Conservation (phyloP, 768 basidiomycete genomes). For the Rhodotorula taiwanensis region DNA sequence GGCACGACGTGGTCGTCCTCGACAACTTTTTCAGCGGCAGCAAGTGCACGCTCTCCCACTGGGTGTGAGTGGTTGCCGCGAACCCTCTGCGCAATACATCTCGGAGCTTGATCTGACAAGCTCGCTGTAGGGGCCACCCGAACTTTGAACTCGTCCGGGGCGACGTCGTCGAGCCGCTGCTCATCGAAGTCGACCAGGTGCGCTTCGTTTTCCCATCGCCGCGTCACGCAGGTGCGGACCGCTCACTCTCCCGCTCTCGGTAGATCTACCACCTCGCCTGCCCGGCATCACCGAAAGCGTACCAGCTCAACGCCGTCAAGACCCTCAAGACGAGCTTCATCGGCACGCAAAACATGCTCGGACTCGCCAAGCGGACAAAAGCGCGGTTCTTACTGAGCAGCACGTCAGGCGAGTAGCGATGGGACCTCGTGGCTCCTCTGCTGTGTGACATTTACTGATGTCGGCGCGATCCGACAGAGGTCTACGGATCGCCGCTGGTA, state of each 20-base stretch:
- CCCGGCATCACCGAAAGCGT: conserved; percentile 56
- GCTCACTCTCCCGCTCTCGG: conserved; percentile 45
- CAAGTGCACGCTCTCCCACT: conserved; percentile 91
- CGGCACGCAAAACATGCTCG: conserved; percentile 98
- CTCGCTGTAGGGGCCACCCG: conserved; percentile 66
- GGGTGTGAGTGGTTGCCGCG: conserved; percentile 52
- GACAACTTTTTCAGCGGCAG: conserved; percentile 99
- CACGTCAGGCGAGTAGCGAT: too few relatives aligned
- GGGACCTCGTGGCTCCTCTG: too few relatives aligned
- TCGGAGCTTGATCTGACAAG: conserved; percentile 14
- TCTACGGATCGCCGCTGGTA: conserved; percentile 96
- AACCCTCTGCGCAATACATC: too few relatives aligned
- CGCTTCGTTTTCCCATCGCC: too few relatives aligned
- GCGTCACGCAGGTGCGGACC: too few relatives aligned
- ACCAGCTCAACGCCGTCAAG: conserved; percentile 96
- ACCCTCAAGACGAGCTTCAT: conserved; percentile 98
- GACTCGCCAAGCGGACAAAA: conserved; percentile 92
- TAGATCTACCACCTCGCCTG: conserved; percentile 99
- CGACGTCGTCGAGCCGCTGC: conserved; percentile 93
- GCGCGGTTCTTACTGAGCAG: conserved; percentile 93
- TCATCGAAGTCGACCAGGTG: conserved; percentile 90
- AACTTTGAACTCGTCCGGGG: conserved; percentile 98
- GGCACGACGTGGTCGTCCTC: conserved; percentile 69
- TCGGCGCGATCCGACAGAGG: conserved; percentile 57
- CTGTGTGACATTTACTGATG: neutral